These are phyloP conservation scores for Gossypium ekmanianum DNA, from an alignment of 345 rosid species.

Conservation along the genomic window DNA sequence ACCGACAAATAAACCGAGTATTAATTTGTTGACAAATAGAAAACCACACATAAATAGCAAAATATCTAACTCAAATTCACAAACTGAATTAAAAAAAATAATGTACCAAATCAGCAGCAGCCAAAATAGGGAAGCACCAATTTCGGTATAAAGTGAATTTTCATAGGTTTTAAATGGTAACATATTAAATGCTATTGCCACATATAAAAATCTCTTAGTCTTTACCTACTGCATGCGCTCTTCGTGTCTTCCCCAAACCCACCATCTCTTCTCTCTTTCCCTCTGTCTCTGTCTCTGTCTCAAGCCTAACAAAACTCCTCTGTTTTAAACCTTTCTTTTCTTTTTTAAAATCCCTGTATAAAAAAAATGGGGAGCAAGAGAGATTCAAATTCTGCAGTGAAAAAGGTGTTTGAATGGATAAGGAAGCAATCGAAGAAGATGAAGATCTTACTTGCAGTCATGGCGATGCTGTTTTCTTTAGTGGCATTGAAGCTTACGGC, in stretches of 20 bases:
- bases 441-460: slow-evolving; percentile 37
- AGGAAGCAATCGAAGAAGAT: slow-evolving; percentile 48
- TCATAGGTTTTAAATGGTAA: no score
- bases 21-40: neutral
- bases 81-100: neutral
- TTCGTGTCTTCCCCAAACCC: slow-evolving; percentile 43
- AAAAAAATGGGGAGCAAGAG: slow-evolving; percentile 57
- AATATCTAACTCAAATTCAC: neutral
- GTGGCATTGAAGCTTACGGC: slow-evolving; percentile 36
- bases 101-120: neutral
- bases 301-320: neutral
- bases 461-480: slow-evolving; percentile 26
- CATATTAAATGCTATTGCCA: slow-evolving; percentile 20
- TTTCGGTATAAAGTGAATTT: neutral
- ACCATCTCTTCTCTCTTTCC: neutral
- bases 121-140: neutral
- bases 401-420: slow-evolving; percentile 36
- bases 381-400: slow-evolving; percentile 30
- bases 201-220: slow-evolving; percentile 1
- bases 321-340: neutral
- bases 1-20: no score
- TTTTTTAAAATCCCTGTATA: neutral
- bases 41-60: neutral
- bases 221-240: slow-evolving; percentile 36
- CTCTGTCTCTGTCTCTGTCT: neutral